These are phyloP conservation scores for Rhodotorula toruloides DNA, from an alignment of 768 basidiomycete species.

Conservation along the genomic window DNA sequence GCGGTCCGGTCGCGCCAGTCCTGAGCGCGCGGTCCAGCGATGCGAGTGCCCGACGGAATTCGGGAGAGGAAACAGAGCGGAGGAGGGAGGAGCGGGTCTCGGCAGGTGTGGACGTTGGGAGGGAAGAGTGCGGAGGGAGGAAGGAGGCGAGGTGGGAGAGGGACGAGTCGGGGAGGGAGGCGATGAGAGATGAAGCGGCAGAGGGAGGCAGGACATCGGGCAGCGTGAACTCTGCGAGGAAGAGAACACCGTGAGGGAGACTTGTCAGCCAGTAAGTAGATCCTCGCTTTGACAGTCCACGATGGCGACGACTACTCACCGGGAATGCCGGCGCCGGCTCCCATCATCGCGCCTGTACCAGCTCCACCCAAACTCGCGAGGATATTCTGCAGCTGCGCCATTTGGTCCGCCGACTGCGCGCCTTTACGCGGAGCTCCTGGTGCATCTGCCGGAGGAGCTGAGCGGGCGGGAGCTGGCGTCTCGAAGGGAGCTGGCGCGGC, in stretches of 20 bases:
- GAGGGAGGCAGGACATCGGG: constrained; percentile 33
- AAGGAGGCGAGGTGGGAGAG: constrained; percentile 20
- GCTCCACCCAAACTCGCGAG: constrained; percentile 1
- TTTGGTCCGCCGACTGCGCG: not conserved
- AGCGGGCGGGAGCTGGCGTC: not conserved
- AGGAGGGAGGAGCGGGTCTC: constrained; percentile 1
- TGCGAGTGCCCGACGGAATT: constrained; percentile 10
- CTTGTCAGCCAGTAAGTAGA: too few species aligned
- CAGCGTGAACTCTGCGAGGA: constrained; percentile 22
- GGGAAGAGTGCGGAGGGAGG: constrained; percentile 15
- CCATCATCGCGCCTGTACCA: not conserved
- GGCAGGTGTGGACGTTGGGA: constrained; percentile 5
- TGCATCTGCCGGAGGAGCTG: not conserved
- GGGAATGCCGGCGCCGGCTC: not conserved
- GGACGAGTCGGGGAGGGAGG: constrained; percentile 3
- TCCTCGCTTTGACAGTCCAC: too few species aligned
- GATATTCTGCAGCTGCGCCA: constrained; percentile 15
- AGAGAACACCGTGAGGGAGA: not conserved
- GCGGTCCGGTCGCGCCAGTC: constrained; percentile 36
- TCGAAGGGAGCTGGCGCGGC: not conserved
- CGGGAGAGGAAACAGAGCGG: constrained; percentile 19
- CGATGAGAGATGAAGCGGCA: constrained; percentile 8
- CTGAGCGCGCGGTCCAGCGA: constrained; percentile 25
- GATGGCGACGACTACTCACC: not conserved
- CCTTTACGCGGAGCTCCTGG: not conserved